Base-by-base conservation (phyloP, 2,329 filamentous ascomycete genomes). In the Neonectria magnoliae region DNA sequence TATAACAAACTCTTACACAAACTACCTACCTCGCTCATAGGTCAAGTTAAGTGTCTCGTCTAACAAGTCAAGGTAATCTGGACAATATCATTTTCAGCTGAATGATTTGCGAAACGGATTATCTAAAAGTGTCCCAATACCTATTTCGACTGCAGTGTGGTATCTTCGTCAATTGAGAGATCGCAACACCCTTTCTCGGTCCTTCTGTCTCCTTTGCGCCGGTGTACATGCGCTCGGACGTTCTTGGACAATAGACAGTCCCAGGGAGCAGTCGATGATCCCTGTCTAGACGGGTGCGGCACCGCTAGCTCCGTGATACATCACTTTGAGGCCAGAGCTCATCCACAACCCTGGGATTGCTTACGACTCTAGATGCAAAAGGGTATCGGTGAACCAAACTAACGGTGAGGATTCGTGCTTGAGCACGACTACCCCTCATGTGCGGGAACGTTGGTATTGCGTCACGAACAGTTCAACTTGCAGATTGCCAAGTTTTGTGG, bases 301-400 rank as follows among this genome's bases (percentile, higher is more conserved):
- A 20, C 2, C 10, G n/a, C 29, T 50, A 50, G 27, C 10, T 50
- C 4, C n/a, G 20, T 51, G 48, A 51, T 51, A 36, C 27, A 38
- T 60, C 57, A 55, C 29, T 60, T 60, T 54, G 13, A 22, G 50
- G 42, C 18, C 50, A 44, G 41, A 54, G 57, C 57, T 38, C 13
- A 33, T 7, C 50, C 41, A 48, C 11, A 33, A 31, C 20, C 57
- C 50, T 31, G 41, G 31, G 57, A 48, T 60, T 60, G 13, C 14
- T 60, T 25, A 20, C 29, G 29, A 55, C 41, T 60, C 57, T 31
- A 31, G 14, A 53, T 47, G 6, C 18, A 53, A 42, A 51, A 47
- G 33, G 27, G 8, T 22, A 25, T 55, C 16, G 41, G 16, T 27
- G 29, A 13, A 16, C 20, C 10, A 27, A 31, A 47, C 48, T 16